Evolutionary conservation across 2,329 filamentous ascomycete genomes (phyloP), one percentile per base, ranked within the genome.

Genomic region (Pleochaeta shiraiana): DNA sequence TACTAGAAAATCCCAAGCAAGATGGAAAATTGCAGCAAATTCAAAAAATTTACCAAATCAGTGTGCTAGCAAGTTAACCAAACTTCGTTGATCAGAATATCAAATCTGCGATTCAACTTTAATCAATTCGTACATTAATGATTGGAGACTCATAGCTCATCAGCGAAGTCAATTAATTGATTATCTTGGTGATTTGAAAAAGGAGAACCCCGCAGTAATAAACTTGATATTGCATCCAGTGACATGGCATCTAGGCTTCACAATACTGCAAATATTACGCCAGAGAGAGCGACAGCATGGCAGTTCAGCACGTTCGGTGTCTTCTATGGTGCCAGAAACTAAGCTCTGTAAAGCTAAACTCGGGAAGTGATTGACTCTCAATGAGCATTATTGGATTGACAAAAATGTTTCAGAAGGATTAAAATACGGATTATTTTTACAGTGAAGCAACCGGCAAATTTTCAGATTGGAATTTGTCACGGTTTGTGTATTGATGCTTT

Each of bases 361-460:
- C 16, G n/a, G 57, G 39, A n/a, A 34, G 19, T 16, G 28, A 33
- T 65, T 31, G 64, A 55, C 64, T n/a, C 55, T 30, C 16, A 37
- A 61, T 21, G 21, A 65, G 28, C 12, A 65, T n/a, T 65, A n/a
- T 62, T 64, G 19, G 47, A 19, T 64, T 30, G 14, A 57, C 26
- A 57, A 64, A n/a, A 64, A 14, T 37, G 47, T 64, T 2, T 34
- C 19, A 21, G 47, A 64, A 24, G 63, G 30, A 31, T 37, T 59
- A 16, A 12, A 31, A 9, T 59, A 28, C 26, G 53, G 28, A 12
- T 31, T 59, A 34, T 59, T 31, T 59, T 24, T 31, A 33, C 26
- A 31, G 30, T 16, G 31, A 31, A 7, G 53, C 26, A 21, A 59
- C 30, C n/a, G 53, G 53, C 3, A 34, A 59, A 59, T 59, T 31